Base-by-base conservation (phyloP, 768 basidiomycete genomes). In the Macrolepiota dolichaula region DNA sequence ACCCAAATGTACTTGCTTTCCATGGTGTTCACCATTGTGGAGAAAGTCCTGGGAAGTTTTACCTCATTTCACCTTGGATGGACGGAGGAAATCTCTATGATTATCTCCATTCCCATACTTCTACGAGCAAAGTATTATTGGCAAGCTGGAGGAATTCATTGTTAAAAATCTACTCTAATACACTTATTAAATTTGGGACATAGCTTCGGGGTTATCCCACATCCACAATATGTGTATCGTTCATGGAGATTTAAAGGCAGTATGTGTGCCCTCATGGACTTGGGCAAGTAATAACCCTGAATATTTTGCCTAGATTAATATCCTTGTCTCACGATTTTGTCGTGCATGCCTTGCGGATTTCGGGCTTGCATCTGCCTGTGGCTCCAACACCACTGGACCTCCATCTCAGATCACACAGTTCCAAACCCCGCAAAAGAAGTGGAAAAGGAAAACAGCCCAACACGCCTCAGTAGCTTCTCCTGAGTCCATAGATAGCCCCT, bases 51-150 rank as follows among this genome's bases (percentile, higher is more conserved):
- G 47, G 42, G 32, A 32, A 55, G 17, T 55, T 63, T 2, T 63
- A 58, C 19, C 36, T 63, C 0, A 44, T 63, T 1, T 59, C 62
- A 4, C 62, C 62, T 37, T 63, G 62, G 63, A 63, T 63, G 58
- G 63, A 60, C 42, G 56, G 60, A n/a, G 63, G 63, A 4, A 55
- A 19, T 6, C 32, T 63, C 4, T 1, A 0, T 4, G 58, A 60
- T 5, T 60, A 60, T 35, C 53, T 63, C 2, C 17, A 25, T 17
- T 0, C 0, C 1, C 19, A 25, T 36, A 42, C 54, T 4, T 12
- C n/a, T 19, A 25, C 24, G n/a, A 56, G 57, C 25, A 37, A 40
- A 9, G 13, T 44, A 10, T 1, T 51, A 0, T 13, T 62, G 55
- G 61, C 57, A 7, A n/a, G 37, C n/a, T 6, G 38, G 17, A 0